These are phyloP conservation scores for Curvularia hawaiiensis DNA, from an alignment of 2,329 filamentous ascomycete species.

Conservation along the genomic window DNA sequence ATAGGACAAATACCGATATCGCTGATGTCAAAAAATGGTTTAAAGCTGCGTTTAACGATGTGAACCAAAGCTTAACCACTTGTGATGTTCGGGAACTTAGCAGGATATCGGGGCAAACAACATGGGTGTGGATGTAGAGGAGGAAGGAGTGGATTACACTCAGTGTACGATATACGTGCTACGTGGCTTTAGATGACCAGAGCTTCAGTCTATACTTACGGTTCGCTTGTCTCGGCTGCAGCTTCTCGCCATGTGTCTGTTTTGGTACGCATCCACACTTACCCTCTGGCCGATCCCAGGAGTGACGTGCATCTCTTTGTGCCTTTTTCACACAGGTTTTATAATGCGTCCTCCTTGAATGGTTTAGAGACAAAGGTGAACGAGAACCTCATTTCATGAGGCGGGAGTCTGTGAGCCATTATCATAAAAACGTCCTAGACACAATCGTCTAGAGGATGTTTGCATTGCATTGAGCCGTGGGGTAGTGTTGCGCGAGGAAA, in stretches of 20 bases:
- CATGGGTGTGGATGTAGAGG: not conserved
- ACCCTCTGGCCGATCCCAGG: not conserved
- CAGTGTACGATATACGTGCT: not conserved
- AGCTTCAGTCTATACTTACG: not conserved
- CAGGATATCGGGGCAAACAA: not conserved
- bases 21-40: not conserved
- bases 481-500: not conserved
- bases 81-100: not conserved
- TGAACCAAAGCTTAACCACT: not conserved
- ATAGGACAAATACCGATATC: not conserved
- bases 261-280: not conserved
- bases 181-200: not conserved
- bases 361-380: not conserved
- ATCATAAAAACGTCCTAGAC: not conserved
- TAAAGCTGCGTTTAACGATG: not conserved
- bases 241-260: not conserved
- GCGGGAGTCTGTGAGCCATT: not conserved
- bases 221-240: not conserved
- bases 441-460: not conserved
- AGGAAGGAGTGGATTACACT: not conserved
- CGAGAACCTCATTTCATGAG: not conserved
- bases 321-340: not conserved
- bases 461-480: not conserved
- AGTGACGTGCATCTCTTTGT: not conserved
- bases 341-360: not conserved